Base-by-base conservation (phyloP, 495 filamentous ascomycete genomes). In the Penicillium verhagenii region DNA sequence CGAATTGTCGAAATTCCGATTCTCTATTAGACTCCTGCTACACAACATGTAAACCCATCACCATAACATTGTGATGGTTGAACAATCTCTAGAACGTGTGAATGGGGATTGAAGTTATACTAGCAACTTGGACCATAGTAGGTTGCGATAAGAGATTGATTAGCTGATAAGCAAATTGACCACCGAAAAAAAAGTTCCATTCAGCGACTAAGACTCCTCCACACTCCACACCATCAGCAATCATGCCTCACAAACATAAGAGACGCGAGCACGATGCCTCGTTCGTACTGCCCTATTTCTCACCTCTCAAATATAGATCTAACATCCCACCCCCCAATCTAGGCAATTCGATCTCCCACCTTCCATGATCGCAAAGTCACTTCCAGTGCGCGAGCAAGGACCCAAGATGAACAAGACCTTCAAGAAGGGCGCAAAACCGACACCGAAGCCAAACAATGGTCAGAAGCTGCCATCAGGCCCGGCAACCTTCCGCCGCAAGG, bases 191-290 rank as follows among this genome's bases (percentile, higher is more conserved):
- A 67, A 67, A 65, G 54, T 57, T 60, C 56, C 47, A 44, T 58
- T 37, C 38, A 35, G 50, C 21, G 40, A 58, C 50, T 26, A 26
- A 38, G n/a, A n/a, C n/a, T 38, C 38, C 37, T 48, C 56, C 40
- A 54, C 28, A 52, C 50, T 45, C 57, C 38, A 50, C 54, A 19
- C 35, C 44, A 42, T 18, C 37, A 60, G 54, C 37, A 59, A 63
- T 8, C 54, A 94, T 94, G 90, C 90, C 90, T 74, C 89, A 92
- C 77, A 94, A 93, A 70, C 89, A 94, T 67, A 91, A 87, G 66
- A 45, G 79, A 77, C 64, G 82, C 67, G 65, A 82, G 54, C 80
- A 81, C 51, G 79, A 64, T 49, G 49, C 71, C 37, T 52, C 59
- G 72, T 80, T 74, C 61, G 60, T 54, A 14, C 31, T 3, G 8